A percentile compares a stretch with the other conserved stretches of the same genome.
These are phyloP conservation scores for Macadamia tetraphylla DNA, from an alignment of 164 flowering plant genomes.

Conservation along the genomic window DNA sequence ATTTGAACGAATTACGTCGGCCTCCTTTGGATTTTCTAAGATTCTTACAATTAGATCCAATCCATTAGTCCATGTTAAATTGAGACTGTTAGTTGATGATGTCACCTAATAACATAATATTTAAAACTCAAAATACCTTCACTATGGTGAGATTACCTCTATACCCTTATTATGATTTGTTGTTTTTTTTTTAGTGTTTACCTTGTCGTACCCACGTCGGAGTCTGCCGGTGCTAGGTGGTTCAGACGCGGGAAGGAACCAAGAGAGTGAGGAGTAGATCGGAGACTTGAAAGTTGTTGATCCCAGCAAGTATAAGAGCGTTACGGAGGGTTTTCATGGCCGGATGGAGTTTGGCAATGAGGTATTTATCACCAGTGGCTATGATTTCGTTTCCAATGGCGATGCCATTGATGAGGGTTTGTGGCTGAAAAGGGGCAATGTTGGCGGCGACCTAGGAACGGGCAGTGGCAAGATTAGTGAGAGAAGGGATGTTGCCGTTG, in stretches of 20 bases:
- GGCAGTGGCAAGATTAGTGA: slow-evolving; percentile 26
- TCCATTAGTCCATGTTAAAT: no score
- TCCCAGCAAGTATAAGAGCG: slow-evolving; percentile 50
- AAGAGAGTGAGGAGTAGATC: slow-evolving; percentile 60
- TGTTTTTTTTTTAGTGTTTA: background rate
- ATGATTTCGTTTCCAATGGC: slow-evolving; percentile 77
- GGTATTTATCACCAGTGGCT: slow-evolving; percentile 21
- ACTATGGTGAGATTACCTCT: no score
- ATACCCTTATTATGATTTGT: no score
- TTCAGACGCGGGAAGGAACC: slow-evolving; percentile 39
- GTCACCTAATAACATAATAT: no score
- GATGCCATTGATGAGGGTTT: slow-evolving; percentile 47
- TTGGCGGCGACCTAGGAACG: slow-evolving; percentile 49
- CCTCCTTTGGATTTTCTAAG: no score
- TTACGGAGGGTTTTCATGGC: slow-evolving; percentile 61
- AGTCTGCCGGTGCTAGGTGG: slow-evolving; percentile 71
- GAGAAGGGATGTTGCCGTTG: slow-evolving; percentile 61
- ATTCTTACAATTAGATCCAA: no score
- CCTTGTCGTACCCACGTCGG: slow-evolving; percentile 50
- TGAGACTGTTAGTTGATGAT: no score
- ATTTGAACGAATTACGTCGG: no score
- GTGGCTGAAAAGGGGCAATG: slow-evolving; percentile 59
- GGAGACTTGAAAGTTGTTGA: slow-evolving; percentile 50
- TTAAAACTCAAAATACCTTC: no score
- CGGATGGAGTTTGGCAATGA: slow-evolving; percentile 39